Evolutionary conservation across 192 early-diverging fungal genomes (phyloP), one percentile per base, ranked within the genome.

Genomic region (Coemansia sp.): DNA sequence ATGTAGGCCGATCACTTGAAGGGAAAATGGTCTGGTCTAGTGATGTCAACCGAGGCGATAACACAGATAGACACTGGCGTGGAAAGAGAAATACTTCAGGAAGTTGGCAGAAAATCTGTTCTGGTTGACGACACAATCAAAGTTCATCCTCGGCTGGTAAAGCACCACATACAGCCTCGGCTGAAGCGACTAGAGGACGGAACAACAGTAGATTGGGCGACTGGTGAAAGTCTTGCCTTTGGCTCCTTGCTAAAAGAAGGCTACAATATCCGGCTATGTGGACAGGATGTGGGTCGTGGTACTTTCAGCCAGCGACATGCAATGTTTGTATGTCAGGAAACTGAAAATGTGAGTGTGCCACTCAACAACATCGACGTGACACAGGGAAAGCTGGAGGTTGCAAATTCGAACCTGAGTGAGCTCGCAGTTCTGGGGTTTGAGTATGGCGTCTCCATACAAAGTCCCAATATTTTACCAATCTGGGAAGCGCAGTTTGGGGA

Each of bases 401-500:
- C 94, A 51, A 98, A 98, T 85, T 92, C 90, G 19, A 87, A 88
- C 31, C 80, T 98, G 54, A 93, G 91, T 58, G 96, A 98, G 83
- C 88, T 96, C 55, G 96, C 96, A 6, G 96, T 98, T 8, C 83
- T 98, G 25, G 96, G 92, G 3, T 98, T 96, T 70, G 96, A 98
- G 74, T 92, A 94, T 67, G 96, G 96, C 56, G 90, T 94, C 71
- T 95, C 94, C 4, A 90, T 89, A 74, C 94, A 95, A 72, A 90
- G 87, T 23, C 96, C 96, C 17, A 86, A 91, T 51, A 76, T 86
- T 6, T 80, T 98, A n/a, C 88, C 88, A 51, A 92, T 98, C 51
- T 98, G 96, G 96, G 96, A 97, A 71, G 95, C 95, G 1, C 96
- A 98, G 82, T 98, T 97, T 78, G 96, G 96, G 59, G 96, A 98